A percentile compares a stretch with the other conserved stretches of the same genome.
These are phyloP conservation scores for Magnaporthales sp. DNA, from an alignment of 2,329 filamentous ascomycete species.

Conservation along the genomic window DNA sequence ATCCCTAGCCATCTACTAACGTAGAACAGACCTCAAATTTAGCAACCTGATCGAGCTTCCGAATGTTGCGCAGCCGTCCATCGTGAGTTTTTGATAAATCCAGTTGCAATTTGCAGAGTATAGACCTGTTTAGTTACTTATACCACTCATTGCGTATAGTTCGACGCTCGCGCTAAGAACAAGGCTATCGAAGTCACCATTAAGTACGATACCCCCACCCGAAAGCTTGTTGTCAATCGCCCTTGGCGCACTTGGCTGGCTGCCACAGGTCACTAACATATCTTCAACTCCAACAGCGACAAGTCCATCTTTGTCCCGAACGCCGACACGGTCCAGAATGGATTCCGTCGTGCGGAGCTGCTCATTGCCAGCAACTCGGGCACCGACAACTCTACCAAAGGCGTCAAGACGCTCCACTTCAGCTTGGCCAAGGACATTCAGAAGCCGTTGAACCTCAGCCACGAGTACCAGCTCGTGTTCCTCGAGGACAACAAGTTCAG, in stretches of 20 bases:
- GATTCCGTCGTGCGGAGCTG: constrained; percentile 53
- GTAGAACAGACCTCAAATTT: constrained; percentile 33
- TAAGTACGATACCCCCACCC: constrained; percentile 17
- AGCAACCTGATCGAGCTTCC: constrained; percentile 41
- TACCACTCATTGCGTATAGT: constrained; percentile 17
- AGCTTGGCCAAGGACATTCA: constrained; percentile 43
- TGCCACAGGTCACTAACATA: not conserved
- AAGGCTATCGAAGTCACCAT: constrained; percentile 46
- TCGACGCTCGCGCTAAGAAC: constrained; percentile 28
- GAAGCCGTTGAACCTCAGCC: constrained; percentile 46
- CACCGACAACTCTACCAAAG: constrained; percentile 40
- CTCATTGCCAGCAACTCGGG: constrained; percentile 40
- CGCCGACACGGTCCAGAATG: constrained; percentile 39
- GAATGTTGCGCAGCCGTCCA: constrained; percentile 22
- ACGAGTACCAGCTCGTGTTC: constrained; percentile 51
- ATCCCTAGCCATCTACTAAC: not conserved
- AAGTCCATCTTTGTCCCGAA: constrained; percentile 49
- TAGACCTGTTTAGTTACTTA: not conserved
- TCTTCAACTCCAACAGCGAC: constrained; percentile 24
- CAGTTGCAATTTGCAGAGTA: not conserved
- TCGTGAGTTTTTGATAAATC: constrained; percentile 19
- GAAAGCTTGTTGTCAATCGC: not conserved
- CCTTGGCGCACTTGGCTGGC: constrained; percentile 2
- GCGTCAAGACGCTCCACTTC: constrained; percentile 54
- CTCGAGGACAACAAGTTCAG: constrained; percentile 36